These are phyloP conservation scores for Albifimbria verrucaria DNA, from an alignment of 2,329 filamentous ascomycete species.

Conservation along the genomic window DNA sequence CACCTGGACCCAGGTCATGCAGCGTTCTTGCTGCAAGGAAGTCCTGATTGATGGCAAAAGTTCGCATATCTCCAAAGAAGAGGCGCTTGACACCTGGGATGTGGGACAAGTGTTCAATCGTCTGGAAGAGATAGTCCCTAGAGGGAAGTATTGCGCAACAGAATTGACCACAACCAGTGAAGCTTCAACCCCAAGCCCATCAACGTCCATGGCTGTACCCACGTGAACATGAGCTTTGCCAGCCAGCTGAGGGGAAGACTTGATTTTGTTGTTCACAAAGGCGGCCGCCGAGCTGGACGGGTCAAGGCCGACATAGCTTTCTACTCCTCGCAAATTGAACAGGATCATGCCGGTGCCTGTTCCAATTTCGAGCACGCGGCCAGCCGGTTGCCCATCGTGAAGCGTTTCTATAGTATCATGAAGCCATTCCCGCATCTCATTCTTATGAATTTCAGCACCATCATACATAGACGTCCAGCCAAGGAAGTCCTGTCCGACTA, in stretches of 20 bases:
- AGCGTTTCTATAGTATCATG: constrained; percentile 11
- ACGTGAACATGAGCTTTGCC: constrained; percentile 1
- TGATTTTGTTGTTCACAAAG: constrained; percentile 3
- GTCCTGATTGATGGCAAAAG: constrained; percentile 7
- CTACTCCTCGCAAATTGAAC: constrained; percentile 9
- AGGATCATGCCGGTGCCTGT: constrained; percentile 14
- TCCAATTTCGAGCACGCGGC: constrained; percentile 11
- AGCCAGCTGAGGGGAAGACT: background rate
- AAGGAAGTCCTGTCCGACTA: constrained; percentile 8
- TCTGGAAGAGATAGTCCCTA: constrained; percentile 6
- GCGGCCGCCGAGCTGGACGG: constrained; percentile 3
- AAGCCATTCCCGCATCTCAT: constrained; percentile 15
- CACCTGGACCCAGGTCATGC: background rate
- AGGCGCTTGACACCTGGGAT: constrained; percentile 6
- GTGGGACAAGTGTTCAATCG: constrained; percentile 2
- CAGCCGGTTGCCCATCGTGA: background rate
- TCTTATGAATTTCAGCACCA: constrained; percentile 9
- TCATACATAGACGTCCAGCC: constrained; percentile 15
- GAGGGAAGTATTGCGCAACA: constrained; percentile 15
- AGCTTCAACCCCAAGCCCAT: background rate
- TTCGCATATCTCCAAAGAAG: constrained; percentile 16
- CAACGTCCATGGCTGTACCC: background rate
- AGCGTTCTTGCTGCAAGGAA: constrained; percentile 7
- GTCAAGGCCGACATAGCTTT: constrained; percentile 4
- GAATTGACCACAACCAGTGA: constrained; percentile 10